Evolutionary conservation across 352 stramenopile genomes (phyloP), one percentile per base, ranked within the genome.

Genomic region (Phytopythium sindhum): DNA sequence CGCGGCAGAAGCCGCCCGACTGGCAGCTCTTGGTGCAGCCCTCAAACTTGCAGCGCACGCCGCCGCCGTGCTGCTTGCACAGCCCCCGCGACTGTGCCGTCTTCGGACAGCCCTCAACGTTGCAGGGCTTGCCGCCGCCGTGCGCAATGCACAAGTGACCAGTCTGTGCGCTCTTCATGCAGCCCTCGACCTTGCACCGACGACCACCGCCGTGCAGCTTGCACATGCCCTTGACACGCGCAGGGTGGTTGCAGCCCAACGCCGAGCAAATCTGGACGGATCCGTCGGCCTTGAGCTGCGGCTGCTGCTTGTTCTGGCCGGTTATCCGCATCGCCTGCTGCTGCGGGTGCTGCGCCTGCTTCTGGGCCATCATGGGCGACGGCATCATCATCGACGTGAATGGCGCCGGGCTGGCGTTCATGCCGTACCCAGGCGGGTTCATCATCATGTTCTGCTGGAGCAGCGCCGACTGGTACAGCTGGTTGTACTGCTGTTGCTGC

Each of bases 1-100:
- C 84, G 15, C 87, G 87, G 61, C 87, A 95, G 52, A 91, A 95
- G 21, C 87, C 87, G 39, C 84, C 84, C n/a, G 80, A 91, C 63
- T 93, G 85, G 59, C 84, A 93, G 47, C 85, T 94, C 75, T 96
- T 96, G 28, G 85, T 92, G 67, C 87, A 96, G 8, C 85, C 85
- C 68, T 93, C 80, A 52, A 91, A 92, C 63, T 92, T 93, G 77
- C 87, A 96, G 39, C 85, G 83, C 60, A 93, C 87, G 35, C 87
- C 87, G 33, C 87, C 87, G 26, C 87, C 87, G 58, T 96, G 87
- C 59, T 91, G 81, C 73, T 94, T 93, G 72, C 87, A 96, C 31
- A 93, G 64, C 0, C 87, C 87, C 63, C 87, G 77, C 26, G 87
- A 93, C 70, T 96, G 87, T 24, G 87, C 87, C 9, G 85, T 92